phyloP scores from a whole-genome alignment of 805 yeast species.

The Ogataea philodendri region DNA sequence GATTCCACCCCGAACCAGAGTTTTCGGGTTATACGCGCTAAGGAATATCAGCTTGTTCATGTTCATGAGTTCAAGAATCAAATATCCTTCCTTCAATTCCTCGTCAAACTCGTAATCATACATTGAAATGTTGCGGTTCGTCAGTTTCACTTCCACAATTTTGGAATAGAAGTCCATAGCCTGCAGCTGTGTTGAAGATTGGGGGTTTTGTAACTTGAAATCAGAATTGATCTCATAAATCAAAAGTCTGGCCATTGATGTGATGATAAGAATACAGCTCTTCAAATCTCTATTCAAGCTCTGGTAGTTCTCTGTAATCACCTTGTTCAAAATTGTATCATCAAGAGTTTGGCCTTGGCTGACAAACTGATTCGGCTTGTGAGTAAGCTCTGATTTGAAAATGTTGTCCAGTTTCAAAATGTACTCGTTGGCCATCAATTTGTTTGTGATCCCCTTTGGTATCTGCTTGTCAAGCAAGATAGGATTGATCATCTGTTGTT shows the following conservation, averaged over 20 bases:
- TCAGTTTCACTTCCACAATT: slow-evolving; percentile 41
- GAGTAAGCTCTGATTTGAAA: slow-evolving; percentile 33
- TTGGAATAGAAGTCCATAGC: slow-evolving; percentile 40
- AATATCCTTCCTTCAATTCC: slow-evolving; percentile 52
- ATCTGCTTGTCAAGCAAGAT: slow-evolving; percentile 32
- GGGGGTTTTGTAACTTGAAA: slow-evolving; percentile 32
- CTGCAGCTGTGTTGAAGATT: slow-evolving; percentile 36
- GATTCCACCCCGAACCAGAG: slow-evolving; percentile 33
- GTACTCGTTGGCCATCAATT: slow-evolving; percentile 32
- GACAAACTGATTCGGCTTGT: slow-evolving; percentile 30
- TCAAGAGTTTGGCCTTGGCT: slow-evolving; percentile 32
- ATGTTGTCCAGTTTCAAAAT: slow-evolving; percentile 34
- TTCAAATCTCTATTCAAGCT: slow-evolving; percentile 31
- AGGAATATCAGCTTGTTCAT: slow-evolving; percentile 59
- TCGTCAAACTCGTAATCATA: slow-evolving; percentile 79
- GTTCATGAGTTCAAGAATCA: slow-evolving; percentile 60
- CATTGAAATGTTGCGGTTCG: slow-evolving; percentile 62
- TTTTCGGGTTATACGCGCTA: slow-evolving; percentile 39
- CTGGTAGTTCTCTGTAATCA: slow-evolving; percentile 33
- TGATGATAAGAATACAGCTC: slow-evolving; percentile 36
- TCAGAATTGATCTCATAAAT: slow-evolving; percentile 35
- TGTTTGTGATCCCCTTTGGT: slow-evolving; percentile 30
- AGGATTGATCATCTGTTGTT: slow-evolving; percentile 34
- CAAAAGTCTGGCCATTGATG: slow-evolving; percentile 35
- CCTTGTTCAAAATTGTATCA: slow-evolving; percentile 30